These are phyloP conservation scores for Aureobasidium leucospermi DNA, from an alignment of 2,329 filamentous ascomycete genomes.

Conservation along the genomic window DNA sequence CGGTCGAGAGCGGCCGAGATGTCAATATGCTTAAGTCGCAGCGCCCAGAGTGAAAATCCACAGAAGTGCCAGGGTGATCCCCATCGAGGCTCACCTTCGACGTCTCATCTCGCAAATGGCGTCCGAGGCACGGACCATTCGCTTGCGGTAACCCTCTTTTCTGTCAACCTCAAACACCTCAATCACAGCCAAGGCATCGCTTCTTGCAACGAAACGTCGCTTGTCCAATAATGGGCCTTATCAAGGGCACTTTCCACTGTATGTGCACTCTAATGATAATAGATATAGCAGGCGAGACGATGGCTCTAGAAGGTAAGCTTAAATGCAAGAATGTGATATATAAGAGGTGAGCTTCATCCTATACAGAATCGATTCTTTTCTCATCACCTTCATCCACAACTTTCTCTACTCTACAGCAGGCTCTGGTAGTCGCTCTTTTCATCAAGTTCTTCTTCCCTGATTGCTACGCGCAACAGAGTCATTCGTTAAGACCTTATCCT, in stretches of 20 bases:
- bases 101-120: background rate
- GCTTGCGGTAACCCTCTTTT: background rate
- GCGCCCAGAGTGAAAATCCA: background rate
- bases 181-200: slow-evolving; percentile 7
- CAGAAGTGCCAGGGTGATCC: background rate
- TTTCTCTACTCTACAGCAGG: slow-evolving; percentile 10
- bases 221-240: background rate
- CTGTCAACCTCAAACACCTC: slow-evolving; percentile 9
- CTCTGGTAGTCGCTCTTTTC: slow-evolving; percentile 10
- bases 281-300: background rate
- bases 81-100: background rate
- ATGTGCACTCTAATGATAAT: background rate
- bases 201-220: slow-evolving; percentile 9
- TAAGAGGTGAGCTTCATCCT: background rate
- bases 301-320: background rate
- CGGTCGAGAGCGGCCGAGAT: background rate
- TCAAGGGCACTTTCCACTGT: background rate
- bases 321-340: background rate
- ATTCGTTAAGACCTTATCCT: slow-evolving; percentile 5
- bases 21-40: background rate
- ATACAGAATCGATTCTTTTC: background rate
- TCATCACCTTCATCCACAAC: slow-evolving; percentile 8
- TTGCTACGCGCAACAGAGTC: slow-evolving; percentile 7
- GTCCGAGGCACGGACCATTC: background rate
- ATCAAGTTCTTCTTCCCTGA: slow-evolving; percentile 6